These are phyloP conservation scores for Coffea eugenioides DNA, from an alignment of 257 asterid genomes.

Conservation along the genomic window DNA sequence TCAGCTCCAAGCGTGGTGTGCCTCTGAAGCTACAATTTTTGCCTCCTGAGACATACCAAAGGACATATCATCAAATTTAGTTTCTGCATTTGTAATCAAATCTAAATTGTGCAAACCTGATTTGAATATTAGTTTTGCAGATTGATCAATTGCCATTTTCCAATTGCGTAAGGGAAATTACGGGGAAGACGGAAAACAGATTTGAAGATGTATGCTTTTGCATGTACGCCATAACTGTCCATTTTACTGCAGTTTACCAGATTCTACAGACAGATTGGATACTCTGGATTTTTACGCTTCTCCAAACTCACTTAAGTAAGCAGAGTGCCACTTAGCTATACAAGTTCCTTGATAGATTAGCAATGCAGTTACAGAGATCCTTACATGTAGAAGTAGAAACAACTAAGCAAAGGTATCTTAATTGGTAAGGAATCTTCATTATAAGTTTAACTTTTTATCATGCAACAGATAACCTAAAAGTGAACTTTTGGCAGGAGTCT, in stretches of 20 bases:
- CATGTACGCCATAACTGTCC: background rate
- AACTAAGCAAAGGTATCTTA: no score
- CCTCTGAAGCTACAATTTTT: conserved; percentile 68
- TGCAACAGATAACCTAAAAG: background rate
- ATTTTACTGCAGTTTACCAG: background rate
- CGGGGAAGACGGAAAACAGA: background rate
- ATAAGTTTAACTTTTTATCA: background rate
- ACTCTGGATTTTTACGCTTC: no score
- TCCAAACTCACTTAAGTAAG: background rate
- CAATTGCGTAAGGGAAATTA: no score
- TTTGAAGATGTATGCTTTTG: background rate
- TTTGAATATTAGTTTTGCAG: background rate
- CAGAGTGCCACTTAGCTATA: background rate
- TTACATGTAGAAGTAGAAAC: background rate
- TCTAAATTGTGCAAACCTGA: background rate
- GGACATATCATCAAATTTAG: background rate
- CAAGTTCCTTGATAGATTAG: background rate
- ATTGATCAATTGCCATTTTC: background rate
- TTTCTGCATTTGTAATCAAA: background rate
- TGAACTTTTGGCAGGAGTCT: background rate
- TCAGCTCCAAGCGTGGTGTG: conserved; percentile 69
- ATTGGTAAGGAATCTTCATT: background rate
- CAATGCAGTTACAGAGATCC: no score
- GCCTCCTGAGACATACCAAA: conserved; percentile 27
- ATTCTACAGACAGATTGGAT: background rate